A percentile compares a stretch with the other conserved stretches of the same genome.
phyloP scores from a whole-genome alignment of 495 filamentous ascomycete species.

The Aspergillus kassunensis region DNA sequence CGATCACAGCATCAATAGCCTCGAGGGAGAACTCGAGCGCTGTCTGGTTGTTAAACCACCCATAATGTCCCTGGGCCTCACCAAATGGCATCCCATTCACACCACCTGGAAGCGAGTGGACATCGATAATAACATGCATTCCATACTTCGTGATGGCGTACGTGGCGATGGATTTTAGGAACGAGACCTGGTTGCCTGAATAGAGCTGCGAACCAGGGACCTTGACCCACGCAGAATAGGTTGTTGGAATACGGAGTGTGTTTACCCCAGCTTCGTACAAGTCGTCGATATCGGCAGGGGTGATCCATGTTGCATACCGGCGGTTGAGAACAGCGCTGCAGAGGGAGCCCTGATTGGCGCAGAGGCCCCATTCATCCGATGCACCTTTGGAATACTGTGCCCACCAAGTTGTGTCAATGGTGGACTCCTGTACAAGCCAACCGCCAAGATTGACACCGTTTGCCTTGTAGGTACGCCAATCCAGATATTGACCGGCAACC shows the following conservation, averaged over 20 bases:
- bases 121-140: conserved; percentile 27
- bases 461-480: conserved; percentile 27
- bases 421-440: conserved; percentile 35
- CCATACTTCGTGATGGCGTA: conserved; percentile 27
- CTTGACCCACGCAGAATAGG: conserved; percentile 25
- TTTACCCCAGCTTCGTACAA: conserved; percentile 21
- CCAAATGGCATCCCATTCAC: conserved; percentile 25
- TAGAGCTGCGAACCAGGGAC: conserved; percentile 30
- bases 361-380: conserved; percentile 31
- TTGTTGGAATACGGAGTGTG: conserved; percentile 30
- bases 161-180: conserved; percentile 23
- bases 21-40: conserved; percentile 19
- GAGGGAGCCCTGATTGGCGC: conserved; percentile 21
- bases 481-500: conserved; percentile 13
- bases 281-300: conserved; percentile 25
- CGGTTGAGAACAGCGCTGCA: conserved; percentile 24
- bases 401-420: conserved; percentile 30
- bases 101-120: conserved; percentile 28
- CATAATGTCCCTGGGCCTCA: conserved; percentile 20
- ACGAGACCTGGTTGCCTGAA: conserved; percentile 24
- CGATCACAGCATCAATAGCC: conserved; percentile 21
- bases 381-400: conserved; percentile 19
- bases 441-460: conserved; percentile 33
- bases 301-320: conserved; percentile 31
- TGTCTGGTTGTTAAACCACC: conserved; percentile 24